Conservation (phyloP, 805 yeast genomes). For the Kregervanrija pseudodelftensis region DNA sequence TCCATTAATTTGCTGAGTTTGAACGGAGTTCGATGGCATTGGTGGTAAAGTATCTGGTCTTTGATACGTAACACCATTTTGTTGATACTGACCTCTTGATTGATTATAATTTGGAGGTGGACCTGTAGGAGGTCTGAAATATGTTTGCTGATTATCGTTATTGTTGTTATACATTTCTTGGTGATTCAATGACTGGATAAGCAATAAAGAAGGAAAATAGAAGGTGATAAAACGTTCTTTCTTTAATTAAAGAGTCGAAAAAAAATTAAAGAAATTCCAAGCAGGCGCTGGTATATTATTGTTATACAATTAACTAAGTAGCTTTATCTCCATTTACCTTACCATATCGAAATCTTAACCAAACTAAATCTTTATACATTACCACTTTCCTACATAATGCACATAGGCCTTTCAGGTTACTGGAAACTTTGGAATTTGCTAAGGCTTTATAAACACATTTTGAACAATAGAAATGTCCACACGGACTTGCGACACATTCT, state of each 20-base stretch:
- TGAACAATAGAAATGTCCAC: conserved; percentile 54
- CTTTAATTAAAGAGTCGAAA: no score
- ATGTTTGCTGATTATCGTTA: background rate
- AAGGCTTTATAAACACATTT: conserved; percentile 45
- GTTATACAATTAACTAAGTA: background rate
- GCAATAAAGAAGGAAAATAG: no score
- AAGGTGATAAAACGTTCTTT: no score
- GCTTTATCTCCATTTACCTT: background rate
- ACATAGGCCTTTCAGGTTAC: conserved; percentile 23
- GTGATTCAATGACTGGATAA: no score
- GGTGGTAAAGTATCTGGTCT: conserved; percentile 18
- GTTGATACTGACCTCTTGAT: conserved; percentile 1
- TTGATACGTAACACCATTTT: conserved; percentile 11
- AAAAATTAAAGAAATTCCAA: no score
- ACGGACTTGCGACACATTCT: conserved; percentile 40
- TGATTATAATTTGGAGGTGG: conserved; percentile 5
- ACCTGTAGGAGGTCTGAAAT: conserved; percentile 7
- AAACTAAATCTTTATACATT: conserved; percentile 24
- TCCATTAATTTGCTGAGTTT: conserved; percentile 22
- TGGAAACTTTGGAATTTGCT: conserved; percentile 33
- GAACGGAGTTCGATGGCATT: conserved; percentile 15
- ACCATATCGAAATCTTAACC: conserved; percentile 21
- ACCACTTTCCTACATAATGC: conserved; percentile 28
- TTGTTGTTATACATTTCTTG: no score
- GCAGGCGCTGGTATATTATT: no score